These are phyloP conservation scores for Abrus pulchellus DNA, from an alignment of 306 rosid species.

Conservation along the genomic window DNA sequence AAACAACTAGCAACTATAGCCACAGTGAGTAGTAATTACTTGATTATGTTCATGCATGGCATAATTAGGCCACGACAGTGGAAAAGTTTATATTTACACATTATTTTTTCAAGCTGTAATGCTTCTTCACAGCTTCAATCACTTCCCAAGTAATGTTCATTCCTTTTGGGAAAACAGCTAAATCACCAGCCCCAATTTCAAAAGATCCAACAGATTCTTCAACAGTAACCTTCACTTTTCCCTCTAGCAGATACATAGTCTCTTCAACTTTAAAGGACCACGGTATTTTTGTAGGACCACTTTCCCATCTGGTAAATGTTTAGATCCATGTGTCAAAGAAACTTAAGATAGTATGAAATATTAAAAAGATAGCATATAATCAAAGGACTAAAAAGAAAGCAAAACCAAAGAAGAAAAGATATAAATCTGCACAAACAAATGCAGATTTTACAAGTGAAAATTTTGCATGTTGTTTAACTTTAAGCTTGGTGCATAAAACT, in stretches of 20 bases:
- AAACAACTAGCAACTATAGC: constrained; percentile 19
- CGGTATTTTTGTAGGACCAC: constrained; percentile 61
- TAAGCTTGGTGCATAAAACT: background rate
- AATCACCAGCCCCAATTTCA: constrained; percentile 67
- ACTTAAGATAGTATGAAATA: constrained; percentile 4
- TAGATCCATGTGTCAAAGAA: constrained; percentile 7
- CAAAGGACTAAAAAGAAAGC: constrained; percentile 7
- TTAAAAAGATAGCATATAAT: constrained; percentile 1
- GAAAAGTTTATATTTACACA: background rate
- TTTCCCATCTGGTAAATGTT: constrained; percentile 56
- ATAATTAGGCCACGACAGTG: constrained; percentile 27
- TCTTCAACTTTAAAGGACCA: constrained; percentile 58
- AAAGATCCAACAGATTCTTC: constrained; percentile 55
- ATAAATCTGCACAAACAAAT: background rate
- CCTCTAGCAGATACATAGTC: constrained; percentile 64
- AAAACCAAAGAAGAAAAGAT: background rate
- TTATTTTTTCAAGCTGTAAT: constrained; percentile 57
- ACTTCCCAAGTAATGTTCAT: constrained; percentile 72
- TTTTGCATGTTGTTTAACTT: background rate
- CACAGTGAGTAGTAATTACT: constrained; percentile 36
- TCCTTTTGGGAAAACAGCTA: constrained; percentile 67
- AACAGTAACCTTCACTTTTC: constrained; percentile 63
- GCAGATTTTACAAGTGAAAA: background rate
- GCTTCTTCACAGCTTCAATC: constrained; percentile 62
- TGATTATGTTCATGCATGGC: constrained; percentile 45